These are phyloP conservation scores for Geotrichum klebahnii DNA, from an alignment of 1,139 yeast genomes.

Conservation along the genomic window DNA sequence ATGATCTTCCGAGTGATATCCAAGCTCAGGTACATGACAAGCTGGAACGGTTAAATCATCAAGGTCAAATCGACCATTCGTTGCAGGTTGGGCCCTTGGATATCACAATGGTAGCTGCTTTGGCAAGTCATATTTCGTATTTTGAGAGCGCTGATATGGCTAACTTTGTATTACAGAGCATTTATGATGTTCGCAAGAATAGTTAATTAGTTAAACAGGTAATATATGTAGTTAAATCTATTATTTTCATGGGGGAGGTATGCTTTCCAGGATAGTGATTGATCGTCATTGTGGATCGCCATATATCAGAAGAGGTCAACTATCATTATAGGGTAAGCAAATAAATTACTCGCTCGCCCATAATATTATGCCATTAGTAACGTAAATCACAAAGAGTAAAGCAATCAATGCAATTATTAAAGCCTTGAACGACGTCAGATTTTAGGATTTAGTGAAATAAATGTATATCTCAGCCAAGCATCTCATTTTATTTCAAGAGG, in stretches of 20 bases:
- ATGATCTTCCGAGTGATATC: constrained; percentile 22
- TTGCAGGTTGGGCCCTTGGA: constrained; percentile 79
- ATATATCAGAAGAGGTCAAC: too few species aligned
- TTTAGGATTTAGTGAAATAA: too few species aligned
- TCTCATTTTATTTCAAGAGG: too few species aligned
- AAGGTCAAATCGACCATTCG: constrained; percentile 78
- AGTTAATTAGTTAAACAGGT: not conserved
- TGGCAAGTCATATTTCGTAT: constrained; percentile 83
- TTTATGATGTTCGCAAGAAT: constrained; percentile 3
- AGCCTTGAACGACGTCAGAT: too few species aligned
- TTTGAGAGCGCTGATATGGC: constrained; percentile 85
- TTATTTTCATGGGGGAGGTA: not conserved
- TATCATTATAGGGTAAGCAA: too few species aligned
- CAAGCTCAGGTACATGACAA: constrained; percentile 28
- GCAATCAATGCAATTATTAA: too few species aligned
- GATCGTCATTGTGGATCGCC: too few species aligned
- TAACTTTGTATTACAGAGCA: constrained; percentile 56
- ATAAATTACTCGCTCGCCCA: too few species aligned
- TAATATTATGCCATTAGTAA: too few species aligned
- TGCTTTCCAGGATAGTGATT: not conserved
- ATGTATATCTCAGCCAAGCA: too few species aligned
- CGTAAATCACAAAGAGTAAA: too few species aligned
- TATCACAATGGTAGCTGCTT: constrained; percentile 69
- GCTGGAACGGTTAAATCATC: constrained; percentile 45
- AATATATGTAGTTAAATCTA: not conserved